Conservation (phyloP, 2,329 filamentous ascomycete species). For the Fusarium sp. region DNA sequence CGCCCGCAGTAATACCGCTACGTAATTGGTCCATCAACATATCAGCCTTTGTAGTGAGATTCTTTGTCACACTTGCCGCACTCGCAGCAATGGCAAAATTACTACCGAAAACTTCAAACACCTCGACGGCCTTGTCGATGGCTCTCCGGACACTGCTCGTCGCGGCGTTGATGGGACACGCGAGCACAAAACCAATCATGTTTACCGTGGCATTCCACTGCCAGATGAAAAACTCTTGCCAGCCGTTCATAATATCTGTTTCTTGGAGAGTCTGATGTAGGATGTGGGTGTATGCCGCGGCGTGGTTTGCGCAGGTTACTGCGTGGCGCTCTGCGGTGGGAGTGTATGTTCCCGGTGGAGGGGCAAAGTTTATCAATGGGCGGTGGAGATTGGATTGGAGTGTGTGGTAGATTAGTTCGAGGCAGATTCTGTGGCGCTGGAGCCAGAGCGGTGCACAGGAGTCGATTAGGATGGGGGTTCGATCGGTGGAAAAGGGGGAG, state of each 20-base stretch:
- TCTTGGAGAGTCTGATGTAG: constrained; percentile 42
- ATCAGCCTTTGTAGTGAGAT: constrained; percentile 40
- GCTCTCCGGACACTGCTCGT: constrained; percentile 41
- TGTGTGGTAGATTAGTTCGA: constrained; percentile 58
- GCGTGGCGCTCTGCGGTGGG: constrained; percentile 36
- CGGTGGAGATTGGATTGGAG: constrained; percentile 53
- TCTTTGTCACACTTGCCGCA: constrained; percentile 53
- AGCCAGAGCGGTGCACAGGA: constrained; percentile 55
- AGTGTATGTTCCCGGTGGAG: constrained; percentile 15
- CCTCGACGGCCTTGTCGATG: constrained; percentile 54
- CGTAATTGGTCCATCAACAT: constrained; percentile 20
- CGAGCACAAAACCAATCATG: constrained; percentile 50
- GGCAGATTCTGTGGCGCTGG: constrained; percentile 52
- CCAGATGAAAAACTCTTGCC: constrained; percentile 46
- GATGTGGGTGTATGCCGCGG: constrained; percentile 42
- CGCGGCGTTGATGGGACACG: constrained; percentile 45
- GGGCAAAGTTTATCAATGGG: constrained; percentile 54
- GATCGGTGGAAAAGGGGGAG: constrained; percentile 51
- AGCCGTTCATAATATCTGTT: constrained; percentile 43
- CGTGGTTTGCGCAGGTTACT: constrained; percentile 37
- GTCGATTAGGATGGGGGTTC: constrained; percentile 38
- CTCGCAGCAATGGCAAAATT: constrained; percentile 57
- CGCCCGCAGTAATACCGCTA: constrained; percentile 18
- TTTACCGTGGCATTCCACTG: constrained; percentile 50
- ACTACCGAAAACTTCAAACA: constrained; percentile 50